These are phyloP conservation scores for Cladosporium halotolerans DNA, from an alignment of 2,329 filamentous ascomycete genomes.

Conservation along the genomic window DNA sequence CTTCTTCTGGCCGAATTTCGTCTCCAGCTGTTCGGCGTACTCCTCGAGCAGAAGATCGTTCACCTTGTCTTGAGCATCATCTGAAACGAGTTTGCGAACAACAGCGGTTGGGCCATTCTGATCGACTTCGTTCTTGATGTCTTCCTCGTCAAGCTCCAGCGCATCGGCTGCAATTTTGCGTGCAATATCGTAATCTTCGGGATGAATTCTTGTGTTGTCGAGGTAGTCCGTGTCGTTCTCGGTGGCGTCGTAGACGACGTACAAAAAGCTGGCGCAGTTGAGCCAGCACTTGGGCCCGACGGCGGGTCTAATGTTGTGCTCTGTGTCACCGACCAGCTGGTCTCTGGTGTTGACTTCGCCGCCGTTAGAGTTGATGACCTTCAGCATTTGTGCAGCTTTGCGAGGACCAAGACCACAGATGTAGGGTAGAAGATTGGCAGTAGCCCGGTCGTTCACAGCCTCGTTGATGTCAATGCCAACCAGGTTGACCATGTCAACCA, in stretches of 20 bases:
- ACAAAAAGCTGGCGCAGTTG: slow-evolving; percentile 94
- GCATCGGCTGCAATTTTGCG: slow-evolving; percentile 98
- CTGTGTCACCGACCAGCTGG: slow-evolving; percentile 82
- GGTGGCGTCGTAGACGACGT: slow-evolving; percentile 77
- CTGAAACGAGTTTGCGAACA: slow-evolving; percentile 88
- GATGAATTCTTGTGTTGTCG: slow-evolving; percentile 94
- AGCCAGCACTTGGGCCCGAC: slow-evolving; percentile 90
- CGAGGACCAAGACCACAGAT: slow-evolving; percentile 86
- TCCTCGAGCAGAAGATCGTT: slow-evolving; percentile 95
- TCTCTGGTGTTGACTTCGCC: slow-evolving; percentile 77
- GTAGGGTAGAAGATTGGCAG: slow-evolving; percentile 82
- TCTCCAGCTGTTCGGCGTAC: slow-evolving; percentile 91
- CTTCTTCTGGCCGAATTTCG: slow-evolving; percentile 88
- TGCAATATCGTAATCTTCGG: slow-evolving; percentile 95
- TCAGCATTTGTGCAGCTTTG: slow-evolving; percentile 78
- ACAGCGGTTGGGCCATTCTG: slow-evolving; percentile 86
- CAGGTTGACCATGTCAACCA: slow-evolving; percentile 98
- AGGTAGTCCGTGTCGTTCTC: slow-evolving; percentile 77
- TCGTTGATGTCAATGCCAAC: slow-evolving; percentile 95
- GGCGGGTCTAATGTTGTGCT: slow-evolving; percentile 52
- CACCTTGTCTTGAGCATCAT: slow-evolving; percentile 88
- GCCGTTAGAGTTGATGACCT: slow-evolving; percentile 87
- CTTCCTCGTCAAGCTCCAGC: slow-evolving; percentile 92
- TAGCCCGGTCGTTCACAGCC: slow-evolving; percentile 71
- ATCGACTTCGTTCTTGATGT: slow-evolving; percentile 89